Percentiles rank a stretch among this genome's conserved stretches.
Evolutionary conservation across 2,329 filamentous ascomycete genomes (phyloP).

Genomic region (Phyllosticta capitalensis): DNA sequence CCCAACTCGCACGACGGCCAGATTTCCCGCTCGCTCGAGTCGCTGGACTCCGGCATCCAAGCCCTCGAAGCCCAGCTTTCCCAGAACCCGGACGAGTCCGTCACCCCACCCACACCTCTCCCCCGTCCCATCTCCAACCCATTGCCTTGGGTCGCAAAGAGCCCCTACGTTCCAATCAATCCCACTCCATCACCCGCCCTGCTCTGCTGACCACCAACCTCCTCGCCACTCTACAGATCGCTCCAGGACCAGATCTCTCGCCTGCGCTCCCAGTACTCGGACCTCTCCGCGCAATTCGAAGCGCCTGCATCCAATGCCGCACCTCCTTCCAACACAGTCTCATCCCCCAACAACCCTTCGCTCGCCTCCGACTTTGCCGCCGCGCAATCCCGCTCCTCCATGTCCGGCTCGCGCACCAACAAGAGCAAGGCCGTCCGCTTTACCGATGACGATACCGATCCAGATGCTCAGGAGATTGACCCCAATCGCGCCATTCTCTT

Average conservation of each 20-base stretch:
- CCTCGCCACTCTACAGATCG: slow-evolving; percentile 22
- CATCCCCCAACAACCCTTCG: slow-evolving; percentile 35
- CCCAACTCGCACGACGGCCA: slow-evolving; percentile 77
- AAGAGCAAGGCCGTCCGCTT: slow-evolving; percentile 72
- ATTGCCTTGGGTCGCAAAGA: not conserved
- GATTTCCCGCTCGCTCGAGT: slow-evolving; percentile 79
- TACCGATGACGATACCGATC: slow-evolving; percentile 45
- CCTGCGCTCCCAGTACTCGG: slow-evolving; percentile 64
- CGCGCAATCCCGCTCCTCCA: slow-evolving; percentile 24
- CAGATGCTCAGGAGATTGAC: slow-evolving; percentile 36
- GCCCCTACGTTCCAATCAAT: slow-evolving; percentile 8
- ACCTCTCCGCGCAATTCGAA: slow-evolving; percentile 74
- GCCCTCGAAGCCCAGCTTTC: slow-evolving; percentile 56
- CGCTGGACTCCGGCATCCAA: slow-evolving; percentile 71
- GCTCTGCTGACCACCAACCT: slow-evolving; percentile 15
- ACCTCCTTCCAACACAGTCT: slow-evolving; percentile 27
- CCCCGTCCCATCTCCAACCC: not conserved
- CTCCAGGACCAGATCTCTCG: slow-evolving; percentile 56
- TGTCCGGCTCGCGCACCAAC: slow-evolving; percentile 14
- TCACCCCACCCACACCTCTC: not conserved
- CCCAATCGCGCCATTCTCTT: slow-evolving; percentile 51
- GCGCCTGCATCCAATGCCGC: slow-evolving; percentile 39
- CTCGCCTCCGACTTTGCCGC: slow-evolving; percentile 27
- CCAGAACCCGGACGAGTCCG: slow-evolving; percentile 46
- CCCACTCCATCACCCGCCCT: slow-evolving; percentile 1